A percentile compares a stretch with the other conserved stretches of the same genome.
Conservation (phyloP, 2,329 filamentous ascomycete species). For the Botrytis cinerea region DNA sequence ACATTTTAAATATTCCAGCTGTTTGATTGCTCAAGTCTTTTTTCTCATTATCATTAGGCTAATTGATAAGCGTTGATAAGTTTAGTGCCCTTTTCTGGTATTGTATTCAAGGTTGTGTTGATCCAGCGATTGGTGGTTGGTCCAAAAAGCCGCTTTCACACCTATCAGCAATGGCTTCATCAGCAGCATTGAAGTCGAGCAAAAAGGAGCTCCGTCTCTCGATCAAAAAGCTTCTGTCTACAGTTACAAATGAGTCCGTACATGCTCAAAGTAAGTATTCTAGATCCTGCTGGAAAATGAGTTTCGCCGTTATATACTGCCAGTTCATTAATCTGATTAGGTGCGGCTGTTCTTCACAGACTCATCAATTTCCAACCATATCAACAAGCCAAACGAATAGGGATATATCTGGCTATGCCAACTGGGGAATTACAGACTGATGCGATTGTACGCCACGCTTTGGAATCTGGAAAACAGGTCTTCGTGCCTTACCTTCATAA, state of each 20-base stretch:
- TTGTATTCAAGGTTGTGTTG: background rate
- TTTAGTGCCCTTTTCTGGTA: background rate
- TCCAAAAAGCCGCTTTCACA: background rate
- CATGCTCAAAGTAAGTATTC: slow-evolving; percentile 66
- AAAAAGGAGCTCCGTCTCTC: slow-evolving; percentile 75
- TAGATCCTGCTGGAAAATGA: background rate
- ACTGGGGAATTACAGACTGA: slow-evolving; percentile 82
- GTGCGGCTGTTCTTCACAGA: slow-evolving; percentile 62
- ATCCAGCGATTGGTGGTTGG: background rate
- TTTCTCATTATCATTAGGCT: background rate
- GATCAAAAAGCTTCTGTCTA: slow-evolving; percentile 67
- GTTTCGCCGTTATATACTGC: slow-evolving; percentile 27
- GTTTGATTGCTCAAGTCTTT: background rate
- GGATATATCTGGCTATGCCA: slow-evolving; percentile 93
- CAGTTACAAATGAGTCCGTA: slow-evolving; percentile 62
- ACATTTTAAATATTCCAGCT: background rate
- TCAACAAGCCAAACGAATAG: slow-evolving; percentile 70
- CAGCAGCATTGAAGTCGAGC: slow-evolving; percentile 56
- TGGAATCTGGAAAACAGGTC: slow-evolving; percentile 76
- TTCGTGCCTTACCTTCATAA: slow-evolving; percentile 89
- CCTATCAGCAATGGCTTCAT: slow-evolving; percentile 31
- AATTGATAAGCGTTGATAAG: slow-evolving; percentile 10
- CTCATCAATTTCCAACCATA: slow-evolving; percentile 74
- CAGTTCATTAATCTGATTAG: slow-evolving; percentile 46
- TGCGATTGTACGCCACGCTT: slow-evolving; percentile 77